Percentiles rank a stretch among this genome's conserved stretches.
These are phyloP conservation scores for Boletus sp. DNA, from an alignment of 768 basidiomycete genomes.

Conservation along the genomic window DNA sequence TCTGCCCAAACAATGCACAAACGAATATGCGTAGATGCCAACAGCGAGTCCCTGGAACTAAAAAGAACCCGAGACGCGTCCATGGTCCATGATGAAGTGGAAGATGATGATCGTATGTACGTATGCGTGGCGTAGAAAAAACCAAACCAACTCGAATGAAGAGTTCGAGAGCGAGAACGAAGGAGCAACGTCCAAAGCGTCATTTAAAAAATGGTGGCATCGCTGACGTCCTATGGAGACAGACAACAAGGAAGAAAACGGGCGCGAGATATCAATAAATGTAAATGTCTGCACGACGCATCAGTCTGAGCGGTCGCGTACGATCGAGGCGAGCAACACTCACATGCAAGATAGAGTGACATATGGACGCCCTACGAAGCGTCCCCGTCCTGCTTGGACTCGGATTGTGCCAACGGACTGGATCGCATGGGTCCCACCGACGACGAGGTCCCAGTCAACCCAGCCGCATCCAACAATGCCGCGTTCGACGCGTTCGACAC, in stretches of 20 bases:
- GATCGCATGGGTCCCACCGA: slow-evolving; percentile 5
- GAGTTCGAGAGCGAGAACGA: too few species aligned
- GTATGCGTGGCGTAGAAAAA: too few species aligned
- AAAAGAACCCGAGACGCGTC: too few species aligned
- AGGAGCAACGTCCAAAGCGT: too few species aligned
- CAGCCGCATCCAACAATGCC: slow-evolving; percentile 24
- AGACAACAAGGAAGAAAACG: background rate
- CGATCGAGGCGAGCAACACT: background rate
- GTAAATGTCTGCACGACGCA: background rate
- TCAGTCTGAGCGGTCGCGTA: background rate
- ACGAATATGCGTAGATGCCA: too few species aligned
- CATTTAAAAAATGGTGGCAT: background rate
- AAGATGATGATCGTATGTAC: too few species aligned
- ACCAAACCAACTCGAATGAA: too few species aligned
- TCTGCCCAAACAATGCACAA: too few species aligned
- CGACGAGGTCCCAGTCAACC: slow-evolving; percentile 4
- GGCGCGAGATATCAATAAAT: background rate
- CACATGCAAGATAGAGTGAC: slow-evolving; percentile 2
- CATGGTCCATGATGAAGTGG: too few species aligned
- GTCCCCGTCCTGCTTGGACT: background rate
- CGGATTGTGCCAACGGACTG: slow-evolving; percentile 22
- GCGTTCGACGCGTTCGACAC: slow-evolving; percentile 21
- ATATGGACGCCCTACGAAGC: background rate
- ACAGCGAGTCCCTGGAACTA: too few species aligned
- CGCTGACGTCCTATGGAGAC: background rate